These are phyloP conservation scores for Neopestalotiopsis sp. DNA, from an alignment of 2,329 filamentous ascomycete genomes.

Conservation along the genomic window DNA sequence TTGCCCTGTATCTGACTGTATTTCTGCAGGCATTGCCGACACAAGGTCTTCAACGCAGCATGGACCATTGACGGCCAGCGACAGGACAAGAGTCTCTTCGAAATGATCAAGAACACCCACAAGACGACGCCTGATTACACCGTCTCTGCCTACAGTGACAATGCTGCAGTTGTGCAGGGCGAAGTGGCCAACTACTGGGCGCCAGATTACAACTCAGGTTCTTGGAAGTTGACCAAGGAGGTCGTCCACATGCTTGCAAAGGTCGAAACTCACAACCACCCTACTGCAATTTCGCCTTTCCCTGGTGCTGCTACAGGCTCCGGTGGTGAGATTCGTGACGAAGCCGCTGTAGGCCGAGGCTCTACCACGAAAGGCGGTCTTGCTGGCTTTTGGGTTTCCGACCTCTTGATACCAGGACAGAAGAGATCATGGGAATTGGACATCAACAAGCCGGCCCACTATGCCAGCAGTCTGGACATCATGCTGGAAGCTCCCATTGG, in stretches of 20 bases:
- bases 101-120: constrained; percentile 97
- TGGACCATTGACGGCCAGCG: constrained; percentile 91
- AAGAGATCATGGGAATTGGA: constrained; percentile 89
- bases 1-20: constrained; percentile 77
- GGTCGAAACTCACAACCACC: constrained; percentile 96
- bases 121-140: constrained; percentile 79
- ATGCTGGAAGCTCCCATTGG: constrained; percentile 98
- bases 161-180: constrained; percentile 89
- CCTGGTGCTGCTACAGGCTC: constrained; percentile 93
- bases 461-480: constrained; percentile 92
- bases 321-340: constrained; percentile 91
- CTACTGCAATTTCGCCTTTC: constrained; percentile 79
- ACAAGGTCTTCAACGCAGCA: constrained; percentile 93
- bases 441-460: constrained; percentile 87
- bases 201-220: constrained; percentile 82
- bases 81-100: constrained; percentile 83
- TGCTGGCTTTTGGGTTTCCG: constrained; percentile 92
- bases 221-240: constrained; percentile 88
- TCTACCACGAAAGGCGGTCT: constrained; percentile 93
- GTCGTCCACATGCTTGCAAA: constrained; percentile 87
- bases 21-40: constrained; percentile 71
- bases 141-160: constrained; percentile 97
- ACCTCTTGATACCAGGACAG: constrained; percentile 85
- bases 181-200: constrained; percentile 80
- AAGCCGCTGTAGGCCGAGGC: constrained; percentile 89